Evolutionary conservation across 768 basidiomycete species (phyloP).

Genomic region (Boletales sp.): DNA sequence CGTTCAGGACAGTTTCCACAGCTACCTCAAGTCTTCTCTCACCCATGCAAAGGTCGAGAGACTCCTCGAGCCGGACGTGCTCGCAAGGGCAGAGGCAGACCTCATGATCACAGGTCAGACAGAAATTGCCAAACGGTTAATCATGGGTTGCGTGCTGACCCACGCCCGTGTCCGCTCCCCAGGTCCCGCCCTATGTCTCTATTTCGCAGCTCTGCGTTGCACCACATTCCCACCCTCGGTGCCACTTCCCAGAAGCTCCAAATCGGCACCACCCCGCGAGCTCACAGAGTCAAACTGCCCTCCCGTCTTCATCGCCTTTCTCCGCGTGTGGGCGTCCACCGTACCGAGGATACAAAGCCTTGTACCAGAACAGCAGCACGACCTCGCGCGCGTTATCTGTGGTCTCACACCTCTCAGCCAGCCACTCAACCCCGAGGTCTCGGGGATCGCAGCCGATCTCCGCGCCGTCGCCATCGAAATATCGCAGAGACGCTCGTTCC

Average conservation of each 20-base stretch:
- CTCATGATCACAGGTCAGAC: slow-evolving; percentile 80
- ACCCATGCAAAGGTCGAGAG: slow-evolving; percentile 74
- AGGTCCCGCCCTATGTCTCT: slow-evolving; percentile 82
- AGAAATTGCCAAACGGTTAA: not conserved
- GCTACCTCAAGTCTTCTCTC: slow-evolving; percentile 75
- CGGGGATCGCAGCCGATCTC: slow-evolving; percentile 74
- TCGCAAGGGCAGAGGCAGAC: slow-evolving; percentile 78
- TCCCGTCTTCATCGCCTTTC: slow-evolving; percentile 59
- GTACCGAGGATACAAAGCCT: slow-evolving; percentile 67
- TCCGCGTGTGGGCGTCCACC: slow-evolving; percentile 65
- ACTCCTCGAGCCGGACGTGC: slow-evolving; percentile 66
- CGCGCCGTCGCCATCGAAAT: slow-evolving; percentile 86
- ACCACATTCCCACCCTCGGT: slow-evolving; percentile 78
- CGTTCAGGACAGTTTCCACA: slow-evolving; percentile 78
- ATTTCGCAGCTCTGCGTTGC: slow-evolving; percentile 77
- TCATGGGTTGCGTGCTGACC: too few species aligned
- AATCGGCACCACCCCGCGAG: slow-evolving; percentile 46
- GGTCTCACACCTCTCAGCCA: slow-evolving; percentile 43
- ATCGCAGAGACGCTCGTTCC: slow-evolving; percentile 78
- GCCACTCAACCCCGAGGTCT: slow-evolving; percentile 40
- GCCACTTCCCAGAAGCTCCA: slow-evolving; percentile 61
- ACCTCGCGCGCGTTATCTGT: slow-evolving; percentile 80
- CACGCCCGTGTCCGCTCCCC: too few species aligned
- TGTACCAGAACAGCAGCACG: slow-evolving; percentile 64
- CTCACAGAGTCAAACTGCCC: slow-evolving; percentile 72